phyloP scores from a whole-genome alignment of 495 filamentous ascomycete species.

The Aspergillus asperescens region DNA sequence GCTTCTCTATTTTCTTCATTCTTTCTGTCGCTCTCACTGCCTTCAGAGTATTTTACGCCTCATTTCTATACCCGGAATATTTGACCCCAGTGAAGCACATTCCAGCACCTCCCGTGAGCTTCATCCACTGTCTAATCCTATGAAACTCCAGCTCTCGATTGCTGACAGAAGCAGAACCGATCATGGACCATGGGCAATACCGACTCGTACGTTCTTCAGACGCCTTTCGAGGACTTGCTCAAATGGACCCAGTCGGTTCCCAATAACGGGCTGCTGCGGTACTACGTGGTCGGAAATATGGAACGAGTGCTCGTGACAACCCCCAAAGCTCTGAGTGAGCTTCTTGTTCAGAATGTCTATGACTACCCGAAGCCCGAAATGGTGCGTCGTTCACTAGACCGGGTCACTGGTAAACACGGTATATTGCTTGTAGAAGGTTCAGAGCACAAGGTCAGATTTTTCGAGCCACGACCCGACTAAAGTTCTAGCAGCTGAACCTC shows the following conservation, averaged over 20 bases:
- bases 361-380: conserved; percentile 69
- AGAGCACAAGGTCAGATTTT: conserved; percentile 59
- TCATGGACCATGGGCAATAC: conserved; percentile 36
- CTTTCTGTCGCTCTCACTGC: conserved; percentile 22
- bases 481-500: neutral
- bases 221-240: conserved; percentile 44
- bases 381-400: conserved; percentile 52
- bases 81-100: conserved; percentile 67
- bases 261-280: conserved; percentile 77
- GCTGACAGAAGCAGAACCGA: conserved; percentile 25
- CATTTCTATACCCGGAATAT: conserved; percentile 63
- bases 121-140: neutral
- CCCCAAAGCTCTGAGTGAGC: conserved; percentile 61
- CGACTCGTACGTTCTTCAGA: conserved; percentile 22
- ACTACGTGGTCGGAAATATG: conserved; percentile 57
- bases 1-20: conserved; percentile 18
- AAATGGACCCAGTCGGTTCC: conserved; percentile 54
- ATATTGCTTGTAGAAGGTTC: conserved; percentile 80
- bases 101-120: conserved; percentile 52
- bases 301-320: conserved; percentile 64
- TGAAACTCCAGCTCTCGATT: neutral
- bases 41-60: conserved; percentile 40
- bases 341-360: conserved; percentile 64
- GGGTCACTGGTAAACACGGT: conserved; percentile 62
- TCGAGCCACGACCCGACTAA: no score